These are phyloP conservation scores for Luzula sylvatica DNA, from an alignment of 176 grass and related monocot genomes.

Conservation along the genomic window DNA sequence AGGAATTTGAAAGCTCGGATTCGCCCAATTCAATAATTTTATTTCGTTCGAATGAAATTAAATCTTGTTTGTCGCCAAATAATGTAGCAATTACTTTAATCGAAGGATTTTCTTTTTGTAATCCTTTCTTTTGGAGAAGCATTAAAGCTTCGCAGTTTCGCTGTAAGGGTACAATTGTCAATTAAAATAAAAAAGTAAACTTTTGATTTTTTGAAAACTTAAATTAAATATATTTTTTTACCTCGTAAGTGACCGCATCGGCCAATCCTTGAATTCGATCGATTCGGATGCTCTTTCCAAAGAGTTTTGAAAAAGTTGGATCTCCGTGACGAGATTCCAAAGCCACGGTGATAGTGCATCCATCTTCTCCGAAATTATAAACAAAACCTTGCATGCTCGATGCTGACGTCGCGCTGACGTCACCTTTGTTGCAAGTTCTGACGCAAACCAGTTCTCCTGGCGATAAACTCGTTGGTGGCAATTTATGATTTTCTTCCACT, in stretches of 20 bases:
- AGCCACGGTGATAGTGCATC: conserved; percentile 84
- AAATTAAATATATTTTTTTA: conserved; percentile 11
- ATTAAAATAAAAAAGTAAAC: background rate
- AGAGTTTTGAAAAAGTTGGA: conserved; percentile 91
- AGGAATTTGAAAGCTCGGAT: conserved; percentile 28
- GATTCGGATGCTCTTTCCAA: conserved; percentile 81
- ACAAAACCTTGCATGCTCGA: conserved; percentile 93
- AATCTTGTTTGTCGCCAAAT: conserved; percentile 65
- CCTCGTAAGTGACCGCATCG: conserved; percentile 89
- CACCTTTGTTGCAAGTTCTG: conserved; percentile 68
- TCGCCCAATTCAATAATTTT: conserved; percentile 44
- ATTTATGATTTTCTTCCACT: conserved; percentile 78
- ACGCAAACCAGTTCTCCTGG: conserved; percentile 94
- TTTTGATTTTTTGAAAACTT: too few relatives aligned
- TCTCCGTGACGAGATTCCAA: conserved; percentile 80
- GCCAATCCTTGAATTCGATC: conserved; percentile 90
- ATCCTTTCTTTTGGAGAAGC: conserved; percentile 78
- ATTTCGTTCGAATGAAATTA: conserved; percentile 48
- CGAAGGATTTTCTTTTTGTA: conserved; percentile 67
- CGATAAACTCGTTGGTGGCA: conserved; percentile 77
- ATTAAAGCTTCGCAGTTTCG: conserved; percentile 91
- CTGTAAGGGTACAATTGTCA: conserved; percentile 26
- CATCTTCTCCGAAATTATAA: conserved; percentile 81
- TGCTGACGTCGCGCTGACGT: conserved; percentile 66
- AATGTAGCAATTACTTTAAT: conserved; percentile 71